Evolutionary conservation across 441 rosid genomes (phyloP).

Genomic region (Syzygium syzygioides): DNA sequence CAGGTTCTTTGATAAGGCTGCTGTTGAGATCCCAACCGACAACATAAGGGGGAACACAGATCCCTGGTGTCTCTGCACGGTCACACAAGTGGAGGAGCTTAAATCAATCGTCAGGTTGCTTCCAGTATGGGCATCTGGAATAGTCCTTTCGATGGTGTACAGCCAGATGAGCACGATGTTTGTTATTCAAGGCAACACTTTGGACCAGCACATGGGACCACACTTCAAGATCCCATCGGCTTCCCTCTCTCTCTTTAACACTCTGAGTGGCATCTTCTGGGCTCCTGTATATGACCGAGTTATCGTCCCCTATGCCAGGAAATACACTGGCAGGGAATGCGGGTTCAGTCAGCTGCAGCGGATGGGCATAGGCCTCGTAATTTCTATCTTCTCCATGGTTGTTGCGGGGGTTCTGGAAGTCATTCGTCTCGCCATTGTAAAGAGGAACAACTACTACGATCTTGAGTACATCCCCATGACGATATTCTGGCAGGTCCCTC

Average conservation of each 20-base stretch:
- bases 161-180: slow-evolving; percentile 87
- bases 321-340: slow-evolving; percentile 62
- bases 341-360: slow-evolving; percentile 92
- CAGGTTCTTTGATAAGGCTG: slow-evolving; percentile 96
- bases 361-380: slow-evolving; percentile 85
- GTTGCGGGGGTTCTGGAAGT: slow-evolving; percentile 62
- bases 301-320: slow-evolving; percentile 65
- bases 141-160: slow-evolving; percentile 69
- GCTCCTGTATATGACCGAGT: slow-evolving; percentile 71
- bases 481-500: slow-evolving; percentile 93
- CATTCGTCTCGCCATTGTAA: slow-evolving; percentile 45
- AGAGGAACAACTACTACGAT: slow-evolving; percentile 52
- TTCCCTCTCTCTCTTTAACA: slow-evolving; percentile 86
- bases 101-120: slow-evolving; percentile 68
- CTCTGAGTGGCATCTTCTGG: slow-evolving; percentile 87
- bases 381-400: slow-evolving; percentile 72
- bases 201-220: slow-evolving; percentile 82
- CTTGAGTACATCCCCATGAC: slow-evolving; percentile 55
- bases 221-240: slow-evolving; percentile 79
- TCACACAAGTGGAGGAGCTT: slow-evolving; percentile 89
- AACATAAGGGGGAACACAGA: slow-evolving; percentile 32
- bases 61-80: slow-evolving; percentile 84
- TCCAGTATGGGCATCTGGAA: slow-evolving; percentile 88
- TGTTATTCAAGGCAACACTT: slow-evolving; percentile 79
- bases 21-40: slow-evolving; percentile 51